Conservation (phyloP, 2,329 filamentous ascomycete genomes). For the Periconia sp. region DNA sequence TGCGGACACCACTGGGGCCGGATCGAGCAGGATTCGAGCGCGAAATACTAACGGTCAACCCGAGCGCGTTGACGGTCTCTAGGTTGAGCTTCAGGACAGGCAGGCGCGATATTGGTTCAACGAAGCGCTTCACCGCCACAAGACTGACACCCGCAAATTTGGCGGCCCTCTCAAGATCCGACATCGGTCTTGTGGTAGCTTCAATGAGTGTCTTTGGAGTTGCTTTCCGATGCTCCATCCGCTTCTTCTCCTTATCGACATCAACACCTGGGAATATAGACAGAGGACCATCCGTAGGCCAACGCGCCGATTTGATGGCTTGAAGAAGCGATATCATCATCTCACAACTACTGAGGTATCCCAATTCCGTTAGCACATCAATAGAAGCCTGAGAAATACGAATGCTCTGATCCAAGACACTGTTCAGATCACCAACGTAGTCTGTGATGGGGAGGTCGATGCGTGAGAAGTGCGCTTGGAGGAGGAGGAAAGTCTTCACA, state of each 20-base stretch:
- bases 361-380: constrained; percentile 91
- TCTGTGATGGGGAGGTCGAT: constrained; percentile 93
- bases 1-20: constrained; percentile 63
- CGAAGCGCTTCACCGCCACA: constrained; percentile 55
- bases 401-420: constrained; percentile 91
- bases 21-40: constrained; percentile 65
- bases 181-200: constrained; percentile 31
- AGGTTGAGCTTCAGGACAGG: constrained; percentile 72
- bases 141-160: constrained; percentile 59
- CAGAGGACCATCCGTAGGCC: constrained; percentile 81
- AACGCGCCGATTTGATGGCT: constrained; percentile 89
- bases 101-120: constrained; percentile 68
- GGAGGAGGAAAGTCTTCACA: constrained; percentile 90
- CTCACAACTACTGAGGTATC: constrained; percentile 75
- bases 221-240: constrained; percentile 48
- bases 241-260: constrained; percentile 50
- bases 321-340: constrained; percentile 87
- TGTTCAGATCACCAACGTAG: constrained; percentile 91
- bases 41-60: constrained; percentile 67
- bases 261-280: constrained; percentile 80
- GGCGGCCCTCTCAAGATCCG: constrained; percentile 44
- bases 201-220: constrained; percentile 46
- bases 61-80: constrained; percentile 65
- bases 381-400: constrained; percentile 96
- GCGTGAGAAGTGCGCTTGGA: constrained; percentile 94